Conservation (phyloP, 2,329 filamentous ascomycete genomes). For the Fusarium nodosum region DNA sequence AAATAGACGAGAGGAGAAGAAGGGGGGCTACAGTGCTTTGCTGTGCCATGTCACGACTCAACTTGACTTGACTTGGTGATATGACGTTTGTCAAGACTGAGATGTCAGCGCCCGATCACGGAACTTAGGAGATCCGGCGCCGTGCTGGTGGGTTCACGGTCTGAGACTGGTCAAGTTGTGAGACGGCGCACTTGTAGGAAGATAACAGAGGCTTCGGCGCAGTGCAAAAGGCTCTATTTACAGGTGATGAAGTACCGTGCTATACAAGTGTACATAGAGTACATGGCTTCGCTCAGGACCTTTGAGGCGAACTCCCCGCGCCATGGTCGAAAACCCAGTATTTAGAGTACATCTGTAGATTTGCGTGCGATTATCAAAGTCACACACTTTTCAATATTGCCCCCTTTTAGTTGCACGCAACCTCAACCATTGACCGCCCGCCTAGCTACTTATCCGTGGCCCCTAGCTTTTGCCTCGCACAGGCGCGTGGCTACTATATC, state of each 20-base stretch:
- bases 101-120: constrained; percentile 30
- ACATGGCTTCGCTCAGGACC: constrained; percentile 1
- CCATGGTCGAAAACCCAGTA: constrained; percentile 6
- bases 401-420: constrained; percentile 22
- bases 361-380: constrained; percentile 13
- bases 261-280: neutral
- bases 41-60: constrained; percentile 35
- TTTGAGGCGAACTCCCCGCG: constrained; percentile 14
- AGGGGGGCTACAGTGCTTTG: constrained; percentile 9
- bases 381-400: constrained; percentile 6
- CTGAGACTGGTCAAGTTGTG: constrained; percentile 29
- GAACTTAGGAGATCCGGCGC: constrained; percentile 36
- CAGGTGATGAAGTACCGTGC: neutral
- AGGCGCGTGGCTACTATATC: constrained; percentile 4
- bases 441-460: constrained; percentile 22
- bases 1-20: constrained; percentile 19
- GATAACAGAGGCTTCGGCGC: constrained; percentile 13
- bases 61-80: constrained; percentile 20
- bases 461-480: constrained; percentile 21
- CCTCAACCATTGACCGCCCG: constrained; percentile 16
- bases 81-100: constrained; percentile 38
- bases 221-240: constrained; percentile 19
- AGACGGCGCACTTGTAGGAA: constrained; percentile 11
- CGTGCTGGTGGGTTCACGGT: constrained; percentile 29
- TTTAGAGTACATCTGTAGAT: neutral